Conservation (phyloP, 1,284 basidiomycete species). For the Macrocystidia cucumis region DNA sequence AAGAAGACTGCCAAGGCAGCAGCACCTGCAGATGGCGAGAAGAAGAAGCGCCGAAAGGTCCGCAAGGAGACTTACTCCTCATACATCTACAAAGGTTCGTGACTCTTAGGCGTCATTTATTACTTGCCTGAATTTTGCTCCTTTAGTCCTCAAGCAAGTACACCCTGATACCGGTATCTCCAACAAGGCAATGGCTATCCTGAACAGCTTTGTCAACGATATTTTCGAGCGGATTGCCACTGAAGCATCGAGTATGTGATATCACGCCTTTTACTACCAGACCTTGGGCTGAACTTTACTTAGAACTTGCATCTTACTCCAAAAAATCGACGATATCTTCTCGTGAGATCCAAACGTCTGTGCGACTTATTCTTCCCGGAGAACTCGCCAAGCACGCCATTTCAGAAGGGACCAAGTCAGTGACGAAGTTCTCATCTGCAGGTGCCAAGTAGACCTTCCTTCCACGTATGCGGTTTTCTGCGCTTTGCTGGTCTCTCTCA, state of each 20-base stretch:
- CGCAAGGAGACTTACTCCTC: constrained; percentile 86
- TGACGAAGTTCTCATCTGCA: constrained; percentile 36
- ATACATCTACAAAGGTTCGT: constrained; percentile 84
- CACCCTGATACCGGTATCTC: constrained; percentile 84
- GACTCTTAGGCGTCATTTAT: constrained; percentile 1
- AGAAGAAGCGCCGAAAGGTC: constrained; percentile 86
- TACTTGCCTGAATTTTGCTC: constrained; percentile 4
- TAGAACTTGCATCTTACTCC: constrained; percentile 77
- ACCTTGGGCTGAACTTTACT: constrained; percentile 3
- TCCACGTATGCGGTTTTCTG: constrained; percentile 7
- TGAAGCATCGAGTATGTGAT: constrained; percentile 69
- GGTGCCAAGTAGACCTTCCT: constrained; percentile 36
- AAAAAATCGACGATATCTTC: constrained; percentile 87
- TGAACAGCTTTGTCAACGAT: constrained; percentile 77
- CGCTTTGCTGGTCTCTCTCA: not conserved
- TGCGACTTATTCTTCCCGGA: constrained; percentile 77
- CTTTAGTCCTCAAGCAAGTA: constrained; percentile 72
- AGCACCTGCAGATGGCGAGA: constrained; percentile 54
- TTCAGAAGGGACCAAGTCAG: constrained; percentile 53
- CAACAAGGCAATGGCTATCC: constrained; percentile 84
- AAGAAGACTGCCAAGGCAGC: constrained; percentile 54
- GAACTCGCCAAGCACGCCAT: constrained; percentile 68
- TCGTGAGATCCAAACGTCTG: constrained; percentile 80
- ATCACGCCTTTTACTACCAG: not conserved
- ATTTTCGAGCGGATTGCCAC: constrained; percentile 82